Evolutionary conservation across 2,329 filamentous ascomycete genomes (phyloP).

Genomic region (Aspergillus eucalypticola): DNA sequence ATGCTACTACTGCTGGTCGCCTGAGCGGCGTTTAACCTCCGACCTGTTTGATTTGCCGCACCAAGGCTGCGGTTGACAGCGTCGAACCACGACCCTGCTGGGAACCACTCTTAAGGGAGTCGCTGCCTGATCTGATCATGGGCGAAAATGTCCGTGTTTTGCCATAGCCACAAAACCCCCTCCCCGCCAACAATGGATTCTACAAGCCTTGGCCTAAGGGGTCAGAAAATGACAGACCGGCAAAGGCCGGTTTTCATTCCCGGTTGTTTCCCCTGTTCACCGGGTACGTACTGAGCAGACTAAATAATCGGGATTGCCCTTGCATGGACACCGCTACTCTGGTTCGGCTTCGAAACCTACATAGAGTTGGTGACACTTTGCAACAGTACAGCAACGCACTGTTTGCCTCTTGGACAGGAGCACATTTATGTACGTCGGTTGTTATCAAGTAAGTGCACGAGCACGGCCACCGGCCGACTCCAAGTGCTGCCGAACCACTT

Average conservation of each 20-base stretch:
- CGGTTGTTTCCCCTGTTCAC: not conserved
- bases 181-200: not conserved
- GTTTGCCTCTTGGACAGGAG: not conserved
- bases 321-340: slow-evolving; percentile 16
- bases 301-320: slow-evolving; percentile 14
- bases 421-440: not conserved
- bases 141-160: not conserved
- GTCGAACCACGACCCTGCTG: not conserved
- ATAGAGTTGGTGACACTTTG: not conserved
- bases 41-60: not conserved
- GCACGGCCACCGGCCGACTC: not conserved
- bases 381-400: not conserved
- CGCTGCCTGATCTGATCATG: not conserved
- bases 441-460: not conserved
- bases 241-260: not conserved
- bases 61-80: slow-evolving; percentile 1
- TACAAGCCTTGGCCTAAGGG: not conserved
- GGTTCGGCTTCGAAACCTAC: not conserved
- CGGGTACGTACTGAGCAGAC: not conserved
- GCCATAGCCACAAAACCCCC: not conserved
- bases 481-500: not conserved
- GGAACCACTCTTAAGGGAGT: not conserved
- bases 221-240: not conserved
- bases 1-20: not conserved
- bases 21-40: slow-evolving; percentile 1